Evolutionary conservation across 2,329 filamentous ascomycete genomes (phyloP), one percentile per base, ranked within the genome.

Genomic region (Phialemonium atrogriseum): DNA sequence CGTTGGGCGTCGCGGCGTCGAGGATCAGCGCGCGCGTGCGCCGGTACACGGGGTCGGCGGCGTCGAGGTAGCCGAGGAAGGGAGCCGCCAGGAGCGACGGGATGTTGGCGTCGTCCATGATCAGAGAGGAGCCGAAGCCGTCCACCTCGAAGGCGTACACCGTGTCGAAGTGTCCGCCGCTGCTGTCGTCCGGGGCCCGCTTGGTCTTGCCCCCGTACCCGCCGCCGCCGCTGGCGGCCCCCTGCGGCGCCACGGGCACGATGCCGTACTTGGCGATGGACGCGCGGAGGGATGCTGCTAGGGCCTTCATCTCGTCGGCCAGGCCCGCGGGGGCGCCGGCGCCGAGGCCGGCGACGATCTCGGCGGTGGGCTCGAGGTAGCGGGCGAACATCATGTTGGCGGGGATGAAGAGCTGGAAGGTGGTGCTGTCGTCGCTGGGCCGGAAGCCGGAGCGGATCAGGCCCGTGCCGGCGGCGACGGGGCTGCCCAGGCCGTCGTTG

Each of bases 371-470:
- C 9, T 59, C 58, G 4, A 87, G 66, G 44, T 77, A 82, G 14
- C 69, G 60, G 19, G 77, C 66, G 42, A 86, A 78, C 80, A 85
- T 84, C 80, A 86, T 86, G 54, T 95, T 96, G 19, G 83, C 79
- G 0, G 89, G 89, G 45, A 95, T 84, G 46, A 93, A 78, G 55
- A 87, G 89, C 50, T 89, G 85, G 38, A 86, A 79, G 23, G 84
- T 82, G 1, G 83, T 85, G 10, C 85, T 77, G 54, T 95, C 89
- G 53, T 96, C 89, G 36, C 83, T 89, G 0, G 88, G 89, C 1
- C 89, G 73, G 64, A 95, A 95, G 18, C 87, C 86, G 43, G 83
- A 88, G 33, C 89, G 75, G 24, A 95, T 73, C 30, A 95, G 70
- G 0, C 86, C 86, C 2, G 86, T 91, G 70, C 84, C 56, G 18